These are phyloP conservation scores for Ampelomyces quisqualis DNA, from an alignment of 2,329 filamentous ascomycete species.

Conservation along the genomic window DNA sequence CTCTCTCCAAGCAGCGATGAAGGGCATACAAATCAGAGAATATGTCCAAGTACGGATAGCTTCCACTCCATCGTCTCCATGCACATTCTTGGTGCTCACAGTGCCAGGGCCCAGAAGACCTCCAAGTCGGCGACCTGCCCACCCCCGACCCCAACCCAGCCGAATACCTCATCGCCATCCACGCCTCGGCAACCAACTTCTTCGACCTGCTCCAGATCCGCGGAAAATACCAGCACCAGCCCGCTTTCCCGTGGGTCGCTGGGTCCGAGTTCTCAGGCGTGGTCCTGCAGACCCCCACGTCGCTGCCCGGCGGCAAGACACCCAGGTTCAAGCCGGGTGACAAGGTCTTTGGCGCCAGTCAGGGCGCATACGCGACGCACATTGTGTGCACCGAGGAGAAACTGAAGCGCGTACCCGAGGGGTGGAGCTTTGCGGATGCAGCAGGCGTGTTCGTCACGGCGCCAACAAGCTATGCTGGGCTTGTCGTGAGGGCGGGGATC, in stretches of 20 bases:
- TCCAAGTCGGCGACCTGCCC: constrained; percentile 71
- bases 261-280: constrained; percentile 85
- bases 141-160: constrained; percentile 69
- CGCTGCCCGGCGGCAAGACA: constrained; percentile 43
- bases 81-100: too few relatives aligned
- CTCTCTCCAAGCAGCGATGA: too few relatives aligned
- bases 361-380: constrained; percentile 83
- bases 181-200: constrained; percentile 89
- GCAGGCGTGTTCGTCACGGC: constrained; percentile 90
- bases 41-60: constrained; percentile 65
- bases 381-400: constrained; percentile 65
- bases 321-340: constrained; percentile 74
- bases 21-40: constrained; percentile 70
- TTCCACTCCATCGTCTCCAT: constrained; percentile 7
- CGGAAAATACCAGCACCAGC: constrained; percentile 93
- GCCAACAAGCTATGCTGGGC: constrained; percentile 81
- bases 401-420: constrained; percentile 72
- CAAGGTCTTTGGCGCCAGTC: constrained; percentile 80
- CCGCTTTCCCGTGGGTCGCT: constrained; percentile 82
- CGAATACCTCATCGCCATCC: constrained; percentile 85
- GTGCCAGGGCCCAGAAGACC: constrained; percentile 71
- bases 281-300: constrained; percentile 65
- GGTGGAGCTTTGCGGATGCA: constrained; percentile 82
- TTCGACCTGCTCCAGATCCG: constrained; percentile 95
- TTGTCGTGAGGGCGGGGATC: constrained; percentile 75